A percentile compares a stretch with the other conserved stretches of the same genome.
phyloP scores from a whole-genome alignment of 2,329 filamentous ascomycete species.

The Lasiodiplodia citricola region DNA sequence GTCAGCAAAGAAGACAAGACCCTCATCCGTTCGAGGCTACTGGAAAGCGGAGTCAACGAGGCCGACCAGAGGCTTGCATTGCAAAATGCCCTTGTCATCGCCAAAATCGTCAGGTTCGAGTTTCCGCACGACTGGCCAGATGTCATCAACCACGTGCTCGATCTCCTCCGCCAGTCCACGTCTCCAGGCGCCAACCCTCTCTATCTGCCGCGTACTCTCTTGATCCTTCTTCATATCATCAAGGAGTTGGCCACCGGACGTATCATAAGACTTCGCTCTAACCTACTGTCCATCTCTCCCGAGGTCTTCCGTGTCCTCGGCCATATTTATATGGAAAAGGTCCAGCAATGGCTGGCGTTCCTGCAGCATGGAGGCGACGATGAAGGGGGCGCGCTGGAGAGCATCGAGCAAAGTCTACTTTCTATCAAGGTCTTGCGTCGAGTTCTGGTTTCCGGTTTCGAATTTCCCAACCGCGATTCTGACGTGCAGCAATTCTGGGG shows the following conservation, averaged over 20 bases:
- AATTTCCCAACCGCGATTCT: constrained; percentile 78
- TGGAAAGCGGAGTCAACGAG: constrained; percentile 79
- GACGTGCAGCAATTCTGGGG: constrained; percentile 82
- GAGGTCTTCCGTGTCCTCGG: constrained; percentile 83
- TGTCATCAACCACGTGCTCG: constrained; percentile 47
- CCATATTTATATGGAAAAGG: constrained; percentile 77
- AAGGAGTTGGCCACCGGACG: constrained; percentile 88
- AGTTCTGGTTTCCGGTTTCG: constrained; percentile 80
- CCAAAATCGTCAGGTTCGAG: constrained; percentile 88
- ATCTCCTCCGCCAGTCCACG: constrained; percentile 64
- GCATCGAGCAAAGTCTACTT: constrained; percentile 77
- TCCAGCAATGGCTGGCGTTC: constrained; percentile 69
- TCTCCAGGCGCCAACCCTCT: constrained; percentile 62
- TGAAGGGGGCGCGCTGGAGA: constrained; percentile 63
- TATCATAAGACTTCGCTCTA: constrained; percentile 74
- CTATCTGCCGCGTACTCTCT: constrained; percentile 73
- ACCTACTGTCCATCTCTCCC: constrained; percentile 77
- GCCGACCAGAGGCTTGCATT: constrained; percentile 75
- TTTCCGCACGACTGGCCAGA: constrained; percentile 81
- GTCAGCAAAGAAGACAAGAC: constrained; percentile 74
- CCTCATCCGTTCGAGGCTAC: constrained; percentile 73
- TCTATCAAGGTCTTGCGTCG: constrained; percentile 81
- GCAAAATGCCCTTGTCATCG: constrained; percentile 85
- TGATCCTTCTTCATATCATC: constrained; percentile 81
- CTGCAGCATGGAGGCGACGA: constrained; percentile 64